Base-by-base conservation (phyloP, 1,284 basidiomycete genomes). In the Ganoderma lingzhi region DNA sequence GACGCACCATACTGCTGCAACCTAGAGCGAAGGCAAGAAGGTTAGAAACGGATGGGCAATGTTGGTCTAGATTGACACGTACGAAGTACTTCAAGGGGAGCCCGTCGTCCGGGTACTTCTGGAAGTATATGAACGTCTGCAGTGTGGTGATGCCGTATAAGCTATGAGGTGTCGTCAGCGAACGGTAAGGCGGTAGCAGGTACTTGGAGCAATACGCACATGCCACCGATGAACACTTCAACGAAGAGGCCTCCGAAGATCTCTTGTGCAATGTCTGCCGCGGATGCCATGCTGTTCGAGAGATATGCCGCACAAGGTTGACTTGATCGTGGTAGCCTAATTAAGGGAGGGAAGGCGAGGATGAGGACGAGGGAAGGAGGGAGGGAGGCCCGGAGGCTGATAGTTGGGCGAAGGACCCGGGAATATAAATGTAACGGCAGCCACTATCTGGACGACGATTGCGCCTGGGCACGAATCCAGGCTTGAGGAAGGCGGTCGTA, bases 141-240 rank as follows among this genome's bases (percentile, higher is more conserved):
- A 73, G 45, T 48, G 69, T 72, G 17, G 74, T 73, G 32, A 75
- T 66, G 17, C 74, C 74, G 30, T 72, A 73, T 9, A 75, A 51
- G 44, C 74, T 75, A 14, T 5, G 35, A 14, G 23, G 19, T n/a
- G 45, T 4, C 28, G 28, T 19, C 39, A 44, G 2, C 39, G 48
- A 48, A 10, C 32, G 53, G 17, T 55, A 30, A 30, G 12, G 10
- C 23, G 39, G 44, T 19, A 3, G 53, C 12, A 12, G 17, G 30
- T 44, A 32, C 9, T 23, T 8, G n/a, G 63, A 30, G 17, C 59
- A n/a, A 48, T 23, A 70, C 71, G 37, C 45, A 72, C 71, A 72
- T 62, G 56, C 83, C 84, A 72, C 86, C 83, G 15, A 77, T 87
- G 74, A 76, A 82, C 35, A 75, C 73, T 48, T 78, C 77, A n/a